Conservation (phyloP, 352 stramenopile genomes). For the Phytophthora pluvialis region DNA sequence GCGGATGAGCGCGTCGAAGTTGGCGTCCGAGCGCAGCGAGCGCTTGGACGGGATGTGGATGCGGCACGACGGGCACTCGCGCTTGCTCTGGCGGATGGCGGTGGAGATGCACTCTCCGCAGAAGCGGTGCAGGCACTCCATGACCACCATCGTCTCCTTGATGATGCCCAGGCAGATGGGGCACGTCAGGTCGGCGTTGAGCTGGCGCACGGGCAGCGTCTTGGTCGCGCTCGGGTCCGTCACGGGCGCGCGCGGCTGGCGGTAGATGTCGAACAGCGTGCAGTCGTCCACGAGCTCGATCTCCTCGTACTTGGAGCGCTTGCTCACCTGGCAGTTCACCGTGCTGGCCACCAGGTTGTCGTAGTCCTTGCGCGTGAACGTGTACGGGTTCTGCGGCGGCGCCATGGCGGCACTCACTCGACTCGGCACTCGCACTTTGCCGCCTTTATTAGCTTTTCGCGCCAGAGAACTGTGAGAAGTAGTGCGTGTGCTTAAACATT, state of each 20-base stretch:
- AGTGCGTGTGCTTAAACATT: neutral
- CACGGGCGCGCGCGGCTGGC: conserved; percentile 72
- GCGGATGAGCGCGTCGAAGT: conserved; percentile 87
- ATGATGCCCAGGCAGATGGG: conserved; percentile 90
- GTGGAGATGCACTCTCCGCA: conserved; percentile 91
- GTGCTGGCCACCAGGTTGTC: conserved; percentile 55
- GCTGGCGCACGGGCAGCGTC: conserved; percentile 65
- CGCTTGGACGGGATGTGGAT: conserved; percentile 91
- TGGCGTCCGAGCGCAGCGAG: conserved; percentile 80
- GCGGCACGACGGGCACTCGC: conserved; percentile 90
- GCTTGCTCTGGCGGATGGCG: conserved; percentile 83
- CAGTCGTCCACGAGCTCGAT: conserved; percentile 87
- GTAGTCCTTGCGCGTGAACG: conserved; percentile 78
- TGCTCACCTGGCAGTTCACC: conserved; percentile 54
- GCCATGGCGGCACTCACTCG: conserved; percentile 17
- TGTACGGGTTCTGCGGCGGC: conserved; percentile 60
- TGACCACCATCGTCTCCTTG: conserved; percentile 87
- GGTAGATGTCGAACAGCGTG: conserved; percentile 91
- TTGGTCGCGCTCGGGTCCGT: conserved; percentile 60
- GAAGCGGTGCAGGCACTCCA: conserved; percentile 93
- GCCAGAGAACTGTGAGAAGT: conserved; percentile 6
- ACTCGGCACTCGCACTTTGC: neutral
- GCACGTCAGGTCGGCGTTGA: conserved; percentile 88
- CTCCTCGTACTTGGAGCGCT: conserved; percentile 87
- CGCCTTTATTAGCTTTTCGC: conserved; percentile 6